Evolutionary conservation across 1,284 basidiomycete genomes (phyloP).

Genomic region (Ceratobasidium sp.): DNA sequence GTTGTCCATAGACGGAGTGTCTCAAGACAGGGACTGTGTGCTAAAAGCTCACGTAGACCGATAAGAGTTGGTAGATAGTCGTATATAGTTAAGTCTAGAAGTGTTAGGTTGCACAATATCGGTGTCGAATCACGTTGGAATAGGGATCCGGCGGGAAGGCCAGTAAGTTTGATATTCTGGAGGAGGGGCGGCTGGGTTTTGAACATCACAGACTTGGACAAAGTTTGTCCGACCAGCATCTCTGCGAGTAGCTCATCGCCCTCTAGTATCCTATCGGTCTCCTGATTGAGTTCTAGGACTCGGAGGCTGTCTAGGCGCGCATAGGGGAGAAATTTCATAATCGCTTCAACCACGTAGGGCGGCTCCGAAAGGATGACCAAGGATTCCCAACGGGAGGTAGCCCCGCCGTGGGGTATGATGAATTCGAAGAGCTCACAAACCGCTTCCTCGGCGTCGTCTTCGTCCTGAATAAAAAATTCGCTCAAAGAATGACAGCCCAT

Average conservation of each 20-base stretch:
- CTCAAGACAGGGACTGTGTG: constrained; percentile 5
- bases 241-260: neutral
- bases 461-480: neutral
- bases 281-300: neutral
- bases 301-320: constrained; percentile 1
- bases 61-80: neutral
- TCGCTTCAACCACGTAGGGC: neutral
- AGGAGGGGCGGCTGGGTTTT: constrained; percentile 9
- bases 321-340: constrained; percentile 4
- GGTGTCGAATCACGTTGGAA: neutral
- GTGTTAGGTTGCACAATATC: constrained; percentile 12
- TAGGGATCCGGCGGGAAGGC: constrained; percentile 7
- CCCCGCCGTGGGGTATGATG: constrained; percentile 1
- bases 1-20: constrained; percentile 4
- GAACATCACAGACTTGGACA: constrained; percentile 3
- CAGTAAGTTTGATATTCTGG: constrained; percentile 5
- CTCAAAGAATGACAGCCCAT: neutral
- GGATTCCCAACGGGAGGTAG: constrained; percentile 11
- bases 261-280: neutral
- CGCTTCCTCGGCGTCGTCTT: neutral
- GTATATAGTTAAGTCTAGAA: neutral
- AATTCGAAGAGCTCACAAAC: constrained; percentile 3
- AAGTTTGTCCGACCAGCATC: neutral
- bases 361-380: constrained; percentile 1
- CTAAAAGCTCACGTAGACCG: neutral